Evolutionary conservation across 768 basidiomycete species (phyloP), one percentile per base, ranked within the genome.

Genomic region (Tylopilus rubrobrunneus): DNA sequence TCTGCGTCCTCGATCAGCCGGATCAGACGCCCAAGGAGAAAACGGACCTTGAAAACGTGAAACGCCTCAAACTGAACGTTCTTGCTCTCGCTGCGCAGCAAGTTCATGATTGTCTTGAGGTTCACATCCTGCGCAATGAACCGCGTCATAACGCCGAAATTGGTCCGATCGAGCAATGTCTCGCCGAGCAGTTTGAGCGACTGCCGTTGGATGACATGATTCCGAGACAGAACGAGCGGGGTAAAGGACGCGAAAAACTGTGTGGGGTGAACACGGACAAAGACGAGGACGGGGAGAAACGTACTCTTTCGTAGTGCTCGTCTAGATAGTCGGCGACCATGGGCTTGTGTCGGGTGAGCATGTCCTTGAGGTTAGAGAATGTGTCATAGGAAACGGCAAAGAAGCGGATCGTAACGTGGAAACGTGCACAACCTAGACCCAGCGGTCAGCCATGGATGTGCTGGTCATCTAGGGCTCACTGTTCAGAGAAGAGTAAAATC

Each of bases 61-160:
- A 98, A 99, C 3, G 96, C 96, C 70, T 98, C 97, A 52, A 98
- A 99, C 71, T 99, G 97, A 43, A 99, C 98, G 71, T 99, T 99
- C 79, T 92, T 91, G 80, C 95, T 97, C 25, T 95, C 96, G 69
- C 97, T 92, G 57, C 95, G 82, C 51, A 98, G 76, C 51, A 98
- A 80, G 71, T 98, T 98, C 97, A 98, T 99, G 91, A 99, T 97
- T 87, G 94, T 92, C 86, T 98, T 98, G 59, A 99, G 79, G 70
- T 98, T 98, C 23, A 85, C 87, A 25, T 25, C 25, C 3, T 5
- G 87, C 9, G 91, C 83, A 61, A 98, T 99, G 68, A 98, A 98
- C 9, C 87, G 82, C 0, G 96, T 98, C 97, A 99, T 99, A 65
- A 98, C 91, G 60, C 81, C 91, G 77, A 97, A 98, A 72, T 99